A percentile compares a stretch with the other conserved stretches of the same genome.
Conservation (phyloP, 768 basidiomycete species). For the Xerocomellus intermedius region DNA sequence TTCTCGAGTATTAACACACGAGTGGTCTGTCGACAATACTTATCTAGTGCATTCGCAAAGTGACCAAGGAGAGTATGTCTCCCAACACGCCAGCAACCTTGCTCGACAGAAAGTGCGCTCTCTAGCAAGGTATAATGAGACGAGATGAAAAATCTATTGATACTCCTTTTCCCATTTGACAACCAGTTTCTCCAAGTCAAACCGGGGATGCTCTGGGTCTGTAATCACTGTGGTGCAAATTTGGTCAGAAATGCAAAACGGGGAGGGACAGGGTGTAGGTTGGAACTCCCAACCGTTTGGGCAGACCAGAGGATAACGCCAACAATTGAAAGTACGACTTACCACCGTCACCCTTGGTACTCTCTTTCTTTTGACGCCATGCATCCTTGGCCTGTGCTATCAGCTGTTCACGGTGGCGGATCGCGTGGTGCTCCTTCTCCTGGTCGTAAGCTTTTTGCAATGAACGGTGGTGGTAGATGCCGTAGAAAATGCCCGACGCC, state of each 20-base stretch:
- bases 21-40: not conserved
- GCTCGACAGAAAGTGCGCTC: slow-evolving; percentile 14
- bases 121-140: slow-evolving; percentile 31
- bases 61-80: not conserved
- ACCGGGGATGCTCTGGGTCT: slow-evolving; percentile 92
- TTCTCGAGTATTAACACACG: not conserved
- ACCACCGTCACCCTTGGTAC: slow-evolving; percentile 53
- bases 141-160: slow-evolving; percentile 40
- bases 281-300: not conserved
- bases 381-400: slow-evolving; percentile 87
- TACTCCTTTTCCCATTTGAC: slow-evolving; percentile 71
- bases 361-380: slow-evolving; percentile 77
- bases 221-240: slow-evolving; percentile 65
- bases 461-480: slow-evolving; percentile 88
- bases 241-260: slow-evolving; percentile 10
- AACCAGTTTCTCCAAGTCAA: slow-evolving; percentile 92
- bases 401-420: slow-evolving; percentile 71
- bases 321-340: slow-evolving; percentile 32
- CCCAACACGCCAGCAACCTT: slow-evolving; percentile 6
- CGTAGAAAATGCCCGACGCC: slow-evolving; percentile 82
- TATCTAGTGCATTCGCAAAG: slow-evolving; percentile 8
- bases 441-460: slow-evolving; percentile 79
- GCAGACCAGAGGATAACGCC: not conserved
- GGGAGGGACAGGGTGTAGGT: not conserved
- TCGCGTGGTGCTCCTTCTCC: slow-evolving; percentile 69